These are phyloP conservation scores for Mycena sanguinolenta DNA, from an alignment of 768 basidiomycete species.

Conservation along the genomic window DNA sequence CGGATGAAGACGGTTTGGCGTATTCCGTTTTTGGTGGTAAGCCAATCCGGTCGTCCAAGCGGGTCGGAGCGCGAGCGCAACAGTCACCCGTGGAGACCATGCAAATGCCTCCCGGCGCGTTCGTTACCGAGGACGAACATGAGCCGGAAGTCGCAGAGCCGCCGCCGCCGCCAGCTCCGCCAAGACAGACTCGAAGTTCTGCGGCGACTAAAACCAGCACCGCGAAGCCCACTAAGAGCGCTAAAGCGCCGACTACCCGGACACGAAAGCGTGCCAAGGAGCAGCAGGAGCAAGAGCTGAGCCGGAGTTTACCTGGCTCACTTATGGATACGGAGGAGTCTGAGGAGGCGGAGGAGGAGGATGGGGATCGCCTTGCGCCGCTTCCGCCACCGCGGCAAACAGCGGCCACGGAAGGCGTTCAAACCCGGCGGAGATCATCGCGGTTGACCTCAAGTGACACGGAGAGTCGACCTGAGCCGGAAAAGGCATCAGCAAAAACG, in stretches of 20 bases:
- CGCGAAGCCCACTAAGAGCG: conserved; percentile 21
- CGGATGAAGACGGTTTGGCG: conserved; percentile 38
- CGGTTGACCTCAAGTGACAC: conserved; percentile 46
- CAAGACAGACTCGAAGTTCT: conserved; percentile 29
- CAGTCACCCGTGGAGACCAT: conserved; percentile 36
- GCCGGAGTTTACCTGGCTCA: conserved; percentile 42
- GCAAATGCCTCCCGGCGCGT: conserved; percentile 61
- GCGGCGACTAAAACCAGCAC: conserved; percentile 19
- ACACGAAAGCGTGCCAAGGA: conserved; percentile 29
- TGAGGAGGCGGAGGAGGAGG: conserved; percentile 49
- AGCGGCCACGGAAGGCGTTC: conserved; percentile 49
- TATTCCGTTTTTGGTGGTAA: conserved; percentile 46
- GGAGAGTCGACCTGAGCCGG: conserved; percentile 25
- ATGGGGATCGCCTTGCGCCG: conserved; percentile 55
- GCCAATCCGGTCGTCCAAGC: conserved; percentile 30
- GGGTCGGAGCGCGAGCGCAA: conserved; percentile 12
- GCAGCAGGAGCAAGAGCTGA: conserved; percentile 14
- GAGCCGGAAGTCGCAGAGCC: conserved; percentile 33
- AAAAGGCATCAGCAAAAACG: conserved; percentile 28
- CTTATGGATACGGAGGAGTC: conserved; percentile 46
- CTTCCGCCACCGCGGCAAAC: conserved; percentile 48
- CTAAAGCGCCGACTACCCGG: conserved; percentile 17
- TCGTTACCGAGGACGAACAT: conserved; percentile 56
- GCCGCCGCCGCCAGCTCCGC: conserved; percentile 24
- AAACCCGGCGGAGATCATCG: conserved; percentile 60